Evolutionary conservation across 768 basidiomycete genomes (phyloP).

Genomic region (Kwoniella dejecticola): DNA sequence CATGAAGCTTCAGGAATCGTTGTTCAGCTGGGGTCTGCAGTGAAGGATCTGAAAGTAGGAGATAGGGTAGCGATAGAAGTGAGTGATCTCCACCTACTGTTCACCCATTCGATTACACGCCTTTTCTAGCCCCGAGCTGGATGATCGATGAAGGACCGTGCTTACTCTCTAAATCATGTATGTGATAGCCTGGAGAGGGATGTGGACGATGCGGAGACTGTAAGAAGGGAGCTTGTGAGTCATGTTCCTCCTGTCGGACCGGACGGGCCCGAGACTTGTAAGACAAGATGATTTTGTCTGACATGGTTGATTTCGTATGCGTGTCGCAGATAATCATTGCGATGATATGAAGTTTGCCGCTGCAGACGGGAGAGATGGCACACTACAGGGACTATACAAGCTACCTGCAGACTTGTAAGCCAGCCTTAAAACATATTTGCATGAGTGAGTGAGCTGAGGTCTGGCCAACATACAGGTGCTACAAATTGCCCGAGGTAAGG

Average conservation of each 20-base stretch:
- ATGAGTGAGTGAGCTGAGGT: too few relatives aligned
- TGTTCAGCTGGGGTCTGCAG: constrained; percentile 23
- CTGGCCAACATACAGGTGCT: constrained; percentile 7
- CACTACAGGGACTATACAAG: constrained; percentile 77
- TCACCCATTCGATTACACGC: too few relatives aligned
- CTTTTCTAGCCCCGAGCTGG: too few relatives aligned
- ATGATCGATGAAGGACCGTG: too few relatives aligned
- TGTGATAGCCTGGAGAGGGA: constrained; percentile 73
- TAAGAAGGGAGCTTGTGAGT: constrained; percentile 78
- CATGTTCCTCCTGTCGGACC: constrained; percentile 37
- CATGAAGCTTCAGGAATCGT: constrained; percentile 32
- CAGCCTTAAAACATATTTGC: too few relatives aligned
- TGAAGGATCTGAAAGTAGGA: constrained; percentile 66
- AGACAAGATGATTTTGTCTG: too few relatives aligned
- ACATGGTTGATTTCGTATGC: too few relatives aligned
- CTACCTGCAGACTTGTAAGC: constrained; percentile 71
- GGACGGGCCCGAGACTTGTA: not conserved
- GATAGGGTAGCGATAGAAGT: constrained; percentile 92
- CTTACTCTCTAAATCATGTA: too few relatives aligned
- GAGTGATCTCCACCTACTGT: constrained; percentile 70
- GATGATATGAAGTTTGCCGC: constrained; percentile 75
- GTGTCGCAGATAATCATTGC: constrained; percentile 59
- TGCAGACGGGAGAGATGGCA: constrained; percentile 80
- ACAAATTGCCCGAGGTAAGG: constrained; percentile 29
- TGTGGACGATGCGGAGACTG: constrained; percentile 78